phyloP scores from a whole-genome alignment of 2,329 filamentous ascomycete genomes.

The Fusarium aywerte region DNA sequence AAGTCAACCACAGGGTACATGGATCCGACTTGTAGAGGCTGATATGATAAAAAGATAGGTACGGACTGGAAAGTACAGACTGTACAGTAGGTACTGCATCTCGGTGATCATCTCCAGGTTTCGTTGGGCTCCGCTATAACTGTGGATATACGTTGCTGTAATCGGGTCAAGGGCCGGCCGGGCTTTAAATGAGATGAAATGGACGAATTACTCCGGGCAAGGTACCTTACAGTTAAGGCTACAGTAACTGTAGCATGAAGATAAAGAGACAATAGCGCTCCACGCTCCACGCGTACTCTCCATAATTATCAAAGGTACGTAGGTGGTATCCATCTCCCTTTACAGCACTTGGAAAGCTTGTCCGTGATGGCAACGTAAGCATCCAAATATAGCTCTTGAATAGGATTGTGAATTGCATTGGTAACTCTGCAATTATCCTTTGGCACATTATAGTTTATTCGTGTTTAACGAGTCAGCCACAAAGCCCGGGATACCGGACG shows the following conservation, averaged over 20 bases:
- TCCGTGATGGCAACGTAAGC: neutral
- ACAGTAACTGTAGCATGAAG: too few species aligned
- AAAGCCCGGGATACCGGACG: slow-evolving; percentile 19
- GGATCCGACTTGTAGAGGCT: too few species aligned
- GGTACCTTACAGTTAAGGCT: too few species aligned
- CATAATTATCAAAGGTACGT: too few species aligned
- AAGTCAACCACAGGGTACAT: neutral
- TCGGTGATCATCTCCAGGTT: slow-evolving; percentile 17
- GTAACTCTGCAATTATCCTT: neutral
- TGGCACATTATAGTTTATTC: neutral
- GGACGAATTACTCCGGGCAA: slow-evolving; percentile 10
- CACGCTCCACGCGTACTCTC: slow-evolving; percentile 32
- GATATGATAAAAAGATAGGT: neutral
- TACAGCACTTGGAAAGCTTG: slow-evolving; percentile 7
- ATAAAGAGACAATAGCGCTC: neutral
- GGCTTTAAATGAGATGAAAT: neutral
- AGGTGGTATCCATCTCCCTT: neutral
- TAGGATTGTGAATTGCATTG: neutral
- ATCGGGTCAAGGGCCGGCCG: neutral
- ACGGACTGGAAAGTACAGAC: too few species aligned
- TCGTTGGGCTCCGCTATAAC: slow-evolving; percentile 18
- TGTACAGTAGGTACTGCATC: too few species aligned
- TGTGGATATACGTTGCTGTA: neutral
- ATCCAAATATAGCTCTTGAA: neutral
- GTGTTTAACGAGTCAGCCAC: slow-evolving; percentile 18